A percentile compares a stretch with the other conserved stretches of the same genome.
phyloP scores from a whole-genome alignment of 2,329 filamentous ascomycete species.

The Fusarium armeniacum region DNA sequence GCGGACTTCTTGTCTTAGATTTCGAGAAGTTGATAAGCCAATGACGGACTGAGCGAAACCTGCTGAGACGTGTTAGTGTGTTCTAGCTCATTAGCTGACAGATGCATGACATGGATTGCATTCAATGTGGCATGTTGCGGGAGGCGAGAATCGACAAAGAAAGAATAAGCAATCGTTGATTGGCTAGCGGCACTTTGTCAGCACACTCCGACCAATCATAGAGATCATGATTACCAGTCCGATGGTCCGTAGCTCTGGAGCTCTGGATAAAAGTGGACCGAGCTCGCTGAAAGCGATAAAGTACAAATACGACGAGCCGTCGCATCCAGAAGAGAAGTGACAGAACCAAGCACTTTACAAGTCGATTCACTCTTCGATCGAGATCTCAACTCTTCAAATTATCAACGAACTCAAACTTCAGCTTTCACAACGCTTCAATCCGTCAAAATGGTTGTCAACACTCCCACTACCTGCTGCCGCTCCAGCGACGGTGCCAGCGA shows the following conservation, averaged over 20 bases:
- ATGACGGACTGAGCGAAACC: conserved; percentile 6
- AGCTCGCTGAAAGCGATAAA: conserved; percentile 4
- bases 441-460: conserved; percentile 52
- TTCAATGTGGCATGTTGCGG: conserved; percentile 34
- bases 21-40: neutral
- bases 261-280: conserved; percentile 35
- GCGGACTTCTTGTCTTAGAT: neutral
- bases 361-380: neutral
- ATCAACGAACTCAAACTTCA: neutral
- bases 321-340: conserved; percentile 13
- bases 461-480: conserved; percentile 68
- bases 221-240: conserved; percentile 29
- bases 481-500: conserved; percentile 61
- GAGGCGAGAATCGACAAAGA: conserved; percentile 33
- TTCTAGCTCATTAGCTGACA: conserved; percentile 25
- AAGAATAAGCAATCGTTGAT: conserved; percentile 49
- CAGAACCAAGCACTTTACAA: conserved; percentile 22
- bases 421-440: conserved; percentile 9
- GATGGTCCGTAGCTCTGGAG: conserved; percentile 8
- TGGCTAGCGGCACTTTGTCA: neutral
- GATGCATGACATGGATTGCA: conserved; percentile 20
- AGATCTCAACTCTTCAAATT: neutral
- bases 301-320: conserved; percentile 49
- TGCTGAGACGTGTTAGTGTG: conserved; percentile 9
- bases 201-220: neutral